Base-by-base conservation (phyloP, 2,329 filamentous ascomycete genomes). In the Dothistroma septosporum region DNA sequence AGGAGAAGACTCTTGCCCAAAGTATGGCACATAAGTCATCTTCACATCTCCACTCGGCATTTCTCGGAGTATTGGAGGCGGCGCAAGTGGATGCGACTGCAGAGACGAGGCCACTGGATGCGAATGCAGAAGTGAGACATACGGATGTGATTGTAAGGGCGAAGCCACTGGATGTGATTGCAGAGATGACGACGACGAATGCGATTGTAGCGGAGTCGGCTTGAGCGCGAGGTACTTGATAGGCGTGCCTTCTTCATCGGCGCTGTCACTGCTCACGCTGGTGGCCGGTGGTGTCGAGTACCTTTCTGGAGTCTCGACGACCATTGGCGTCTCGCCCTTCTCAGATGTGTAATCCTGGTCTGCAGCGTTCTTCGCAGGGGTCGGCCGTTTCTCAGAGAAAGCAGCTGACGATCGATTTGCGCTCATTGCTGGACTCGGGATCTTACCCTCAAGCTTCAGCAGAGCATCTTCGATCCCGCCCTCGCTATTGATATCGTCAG, bases 401-500 rank as follows among this genome's bases (percentile, higher is more conserved):
- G 50, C 28, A 19, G 22, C 31, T 11, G 50, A 53, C 24, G 50
- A 53, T 4, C 21, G 12, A 28, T 53, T 53, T 5, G 44, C 60
- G 55, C 63, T 66, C 19, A 41, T 57, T 10, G 63, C 61, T 11
- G 62, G 58, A 49, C 62, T 70, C 11, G 64, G 59, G 9, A 62
- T 62, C 55, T 69, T 93, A 10, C 94, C 94, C 77, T 99, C 94
- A 0, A 99, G 82, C 70, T 97, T 99, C 68, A 92, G 77, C 55
- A 99, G 75, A 0, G 94, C 91, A n/a, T 92, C 92, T 72, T 97
- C 94, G 28, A 97, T 87, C 12, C 93, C 93, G 70, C 95, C 79
- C 50, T 78, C 78, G 22, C 88, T 87, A 62, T 95, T 91, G 70
- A 53, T 49, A 21, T 59, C 24, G 41, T 97, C 92, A 0, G 93